A percentile compares a stretch with the other conserved stretches of the same genome.
phyloP scores from a whole-genome alignment of 176 grass and related monocot species.

The Triticum turgidum region DNA sequence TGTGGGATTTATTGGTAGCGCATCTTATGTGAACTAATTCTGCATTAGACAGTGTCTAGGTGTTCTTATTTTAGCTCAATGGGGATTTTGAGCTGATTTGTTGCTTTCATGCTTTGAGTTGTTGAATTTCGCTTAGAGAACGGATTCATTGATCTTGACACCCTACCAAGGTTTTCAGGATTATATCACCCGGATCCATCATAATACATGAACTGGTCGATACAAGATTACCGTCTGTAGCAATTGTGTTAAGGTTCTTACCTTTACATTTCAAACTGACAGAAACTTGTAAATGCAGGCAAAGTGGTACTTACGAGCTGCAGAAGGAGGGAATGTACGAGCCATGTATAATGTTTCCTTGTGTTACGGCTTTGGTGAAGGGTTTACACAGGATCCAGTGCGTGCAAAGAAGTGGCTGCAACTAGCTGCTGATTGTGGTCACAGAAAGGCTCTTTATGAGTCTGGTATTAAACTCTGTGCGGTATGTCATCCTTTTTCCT shows the following conservation, averaged over 20 bases:
- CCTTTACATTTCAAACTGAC: conserved; percentile 23
- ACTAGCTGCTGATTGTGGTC: conserved; percentile 69
- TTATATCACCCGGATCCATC: conserved; percentile 1
- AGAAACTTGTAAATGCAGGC: conserved; percentile 45
- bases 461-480: conserved; percentile 63
- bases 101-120: conserved; percentile 1
- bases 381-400: conserved; percentile 41
- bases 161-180: neutral
- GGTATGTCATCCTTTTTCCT: conserved; percentile 40
- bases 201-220: neutral
- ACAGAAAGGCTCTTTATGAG: conserved; percentile 70
- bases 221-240: neutral
- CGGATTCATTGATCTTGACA: neutral
- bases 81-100: neutral
- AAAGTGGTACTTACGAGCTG: conserved; percentile 72
- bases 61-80: neutral
- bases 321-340: conserved; percentile 61
- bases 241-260: neutral
- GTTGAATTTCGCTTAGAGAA: neutral
- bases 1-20: neutral
- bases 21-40: neutral
- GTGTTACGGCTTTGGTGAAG: conserved; percentile 62
- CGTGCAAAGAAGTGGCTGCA: conserved; percentile 66
- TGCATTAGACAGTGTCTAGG: neutral
- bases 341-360: conserved; percentile 82